These are phyloP conservation scores for Pseudozyma hubeiensis DNA, from an alignment of 1,284 basidiomycete genomes.

Conservation along the genomic window DNA sequence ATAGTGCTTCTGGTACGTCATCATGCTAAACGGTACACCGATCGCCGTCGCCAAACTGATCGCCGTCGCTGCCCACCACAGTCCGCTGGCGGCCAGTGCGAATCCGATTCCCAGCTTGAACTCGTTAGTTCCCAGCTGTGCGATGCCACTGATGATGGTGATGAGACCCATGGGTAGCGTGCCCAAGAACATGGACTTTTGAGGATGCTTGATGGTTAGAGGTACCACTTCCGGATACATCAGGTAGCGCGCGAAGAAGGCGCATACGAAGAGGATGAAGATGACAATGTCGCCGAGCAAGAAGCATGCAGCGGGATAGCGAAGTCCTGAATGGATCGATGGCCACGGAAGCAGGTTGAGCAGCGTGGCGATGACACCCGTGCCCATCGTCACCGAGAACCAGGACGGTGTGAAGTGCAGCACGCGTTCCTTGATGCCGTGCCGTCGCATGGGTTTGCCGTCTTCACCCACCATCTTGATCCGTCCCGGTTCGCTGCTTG, in stretches of 20 bases:
- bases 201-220: slow-evolving; percentile 60
- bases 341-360: slow-evolving; percentile 52
- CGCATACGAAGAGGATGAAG: slow-evolving; percentile 51
- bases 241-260: slow-evolving; percentile 51
- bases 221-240: slow-evolving; percentile 58
- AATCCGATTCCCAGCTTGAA: slow-evolving; percentile 49
- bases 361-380: slow-evolving; percentile 53
- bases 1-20: slow-evolving; percentile 60
- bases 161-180: slow-evolving; percentile 58
- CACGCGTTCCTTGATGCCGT: slow-evolving; percentile 46
- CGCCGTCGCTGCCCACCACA: slow-evolving; percentile 51
- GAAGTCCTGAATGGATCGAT: slow-evolving; percentile 37
- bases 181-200: slow-evolving; percentile 57
- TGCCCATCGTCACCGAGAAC: slow-evolving; percentile 61
- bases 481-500: slow-evolving; percentile 19
- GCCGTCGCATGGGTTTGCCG: slow-evolving; percentile 42
- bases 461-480: slow-evolving; percentile 44
- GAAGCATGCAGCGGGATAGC: slow-evolving; percentile 37
- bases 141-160: slow-evolving; percentile 56
- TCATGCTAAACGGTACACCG: slow-evolving; percentile 58
- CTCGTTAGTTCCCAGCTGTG: slow-evolving; percentile 48
- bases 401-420: slow-evolving; percentile 59
- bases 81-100: slow-evolving; percentile 37
- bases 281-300: slow-evolving; percentile 45
- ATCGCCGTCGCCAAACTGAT: slow-evolving; percentile 42